A percentile compares a stretch with the other conserved stretches of the same genome.
Conservation (phyloP, 306 rosid genomes). For the Purshia tridentata region DNA sequence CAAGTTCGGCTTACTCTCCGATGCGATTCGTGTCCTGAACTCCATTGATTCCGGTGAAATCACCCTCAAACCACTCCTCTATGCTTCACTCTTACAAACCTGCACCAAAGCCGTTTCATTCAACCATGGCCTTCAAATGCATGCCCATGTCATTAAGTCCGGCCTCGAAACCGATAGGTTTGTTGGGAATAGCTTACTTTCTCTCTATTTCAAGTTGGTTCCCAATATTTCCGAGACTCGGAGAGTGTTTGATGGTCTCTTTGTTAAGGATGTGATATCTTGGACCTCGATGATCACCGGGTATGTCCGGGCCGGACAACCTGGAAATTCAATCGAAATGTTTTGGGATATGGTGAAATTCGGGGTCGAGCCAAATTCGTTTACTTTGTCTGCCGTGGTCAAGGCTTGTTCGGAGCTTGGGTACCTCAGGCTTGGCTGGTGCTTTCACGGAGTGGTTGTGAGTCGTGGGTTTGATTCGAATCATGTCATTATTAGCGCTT, state of each 20-base stretch:
- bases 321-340: conserved; percentile 33
- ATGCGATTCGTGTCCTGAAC: conserved; percentile 53
- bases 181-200: conserved; percentile 75
- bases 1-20: conserved; percentile 40
- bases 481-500: conserved; percentile 45
- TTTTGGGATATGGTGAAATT: conserved; percentile 52
- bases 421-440: conserved; percentile 40
- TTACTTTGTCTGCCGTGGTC: conserved; percentile 66
- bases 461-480: conserved; percentile 54
- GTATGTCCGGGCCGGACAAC: conserved; percentile 47
- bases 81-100: conserved; percentile 74
- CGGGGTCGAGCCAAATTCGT: conserved; percentile 61
- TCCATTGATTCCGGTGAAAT: conserved; percentile 26
- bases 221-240: conserved; percentile 48
- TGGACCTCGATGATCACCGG: conserved; percentile 84
- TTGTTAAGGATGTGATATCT: conserved; percentile 64
- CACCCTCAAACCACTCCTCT: conserved; percentile 51
- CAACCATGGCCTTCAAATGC: conserved; percentile 57
- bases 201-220: conserved; percentile 65
- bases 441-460: conserved; percentile 56
- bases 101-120: conserved; percentile 48
- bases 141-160: conserved; percentile 63
- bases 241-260: conserved; percentile 51
- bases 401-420: conserved; percentile 63
- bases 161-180: conserved; percentile 70